Evolutionary conservation across 106 monocot genomes (phyloP).

Genomic region (Ottelia alismoides): DNA sequence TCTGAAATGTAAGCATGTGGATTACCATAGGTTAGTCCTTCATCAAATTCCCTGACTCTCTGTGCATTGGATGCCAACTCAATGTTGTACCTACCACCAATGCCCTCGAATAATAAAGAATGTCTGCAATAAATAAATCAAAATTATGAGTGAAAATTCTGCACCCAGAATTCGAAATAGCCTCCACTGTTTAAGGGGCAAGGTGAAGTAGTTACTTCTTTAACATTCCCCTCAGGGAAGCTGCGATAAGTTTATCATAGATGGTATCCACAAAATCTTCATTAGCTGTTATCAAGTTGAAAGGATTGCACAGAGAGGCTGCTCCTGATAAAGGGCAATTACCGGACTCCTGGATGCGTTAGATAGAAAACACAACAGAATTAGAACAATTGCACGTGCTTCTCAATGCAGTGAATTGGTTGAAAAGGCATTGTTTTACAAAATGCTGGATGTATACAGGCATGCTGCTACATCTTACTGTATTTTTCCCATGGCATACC

Average conservation of each 20-base stretch:
- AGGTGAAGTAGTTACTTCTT: constrained; percentile 61
- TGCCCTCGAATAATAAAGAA: constrained; percentile 69
- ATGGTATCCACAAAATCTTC: constrained; percentile 91
- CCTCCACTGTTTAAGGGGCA: no score
- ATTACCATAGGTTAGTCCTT: constrained; percentile 86
- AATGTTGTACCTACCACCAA: constrained; percentile 77
- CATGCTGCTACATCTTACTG: no score
- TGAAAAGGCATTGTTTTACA: no score
- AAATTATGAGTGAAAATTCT: background rate
- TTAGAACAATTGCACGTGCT: no score
- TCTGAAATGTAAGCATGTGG: background rate
- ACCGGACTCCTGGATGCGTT: constrained; percentile 60
- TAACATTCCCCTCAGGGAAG: constrained; percentile 55
- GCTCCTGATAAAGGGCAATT: constrained; percentile 78
- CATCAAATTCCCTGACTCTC: constrained; percentile 83
- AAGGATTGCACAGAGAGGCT: constrained; percentile 86
- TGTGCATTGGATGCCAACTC: constrained; percentile 64
- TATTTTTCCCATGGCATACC: no score
- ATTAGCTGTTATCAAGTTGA: constrained; percentile 84
- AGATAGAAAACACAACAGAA: constrained; percentile 6
- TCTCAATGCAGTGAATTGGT: no score
- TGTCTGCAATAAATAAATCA: constrained; percentile 42
- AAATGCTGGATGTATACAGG: no score
- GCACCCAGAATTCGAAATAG: background rate
- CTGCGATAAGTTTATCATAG: constrained; percentile 78